Base-by-base conservation (phyloP, 805 yeast genomes). In the Lipomyces japonicus region DNA sequence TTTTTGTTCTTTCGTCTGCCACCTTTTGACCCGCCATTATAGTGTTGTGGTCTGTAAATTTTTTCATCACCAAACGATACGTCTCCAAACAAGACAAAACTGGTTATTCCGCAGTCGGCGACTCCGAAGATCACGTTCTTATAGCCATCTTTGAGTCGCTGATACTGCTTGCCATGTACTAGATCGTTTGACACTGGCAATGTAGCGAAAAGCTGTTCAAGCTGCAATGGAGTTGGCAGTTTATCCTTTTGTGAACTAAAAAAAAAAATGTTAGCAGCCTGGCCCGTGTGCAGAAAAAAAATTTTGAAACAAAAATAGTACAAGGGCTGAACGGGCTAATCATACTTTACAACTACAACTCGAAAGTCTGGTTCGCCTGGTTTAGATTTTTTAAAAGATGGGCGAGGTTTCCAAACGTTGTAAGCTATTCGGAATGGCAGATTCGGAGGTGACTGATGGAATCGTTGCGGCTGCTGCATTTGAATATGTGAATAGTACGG, bases 321-420 rank as follows among this genome's bases (percentile, higher is more conserved):
- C 28, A 31, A 19, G n/a, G 6, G 2, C 77, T 73, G 50, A 9
- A 22, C n/a, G n/a, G n/a, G n/a, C n/a, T n/a, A n/a, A n/a, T n/a
- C 58, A 21, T 47, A 54, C 58, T 80, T 76, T 14, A 79, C 73
- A 0, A 87, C 78, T 1, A 78, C 73, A 1, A 91, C 67, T 59
- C 82, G 87, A 63, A 78, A 90, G 64, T 90, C 90, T 1, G 96
- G 95, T n/a, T 46, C 56, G 0, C 66, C 66, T 0, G 95, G 95
- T 21, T 63, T 60, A 30, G 79, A 80, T 59, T 88, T 88, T 51
- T 81, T 81, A 69, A 85, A 90, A 2, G 71, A 67, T 0, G 85
- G 59, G 3, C 62, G 51, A 0, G 97, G 97, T 64, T 86, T 88
- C 96, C 96, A 90, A 2, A 86, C 85, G 60, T 84, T 74, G 60